phyloP scores from a whole-genome alignment of 1,139 yeast genomes.

The Hemisphaericaspora lyxosophila region DNA sequence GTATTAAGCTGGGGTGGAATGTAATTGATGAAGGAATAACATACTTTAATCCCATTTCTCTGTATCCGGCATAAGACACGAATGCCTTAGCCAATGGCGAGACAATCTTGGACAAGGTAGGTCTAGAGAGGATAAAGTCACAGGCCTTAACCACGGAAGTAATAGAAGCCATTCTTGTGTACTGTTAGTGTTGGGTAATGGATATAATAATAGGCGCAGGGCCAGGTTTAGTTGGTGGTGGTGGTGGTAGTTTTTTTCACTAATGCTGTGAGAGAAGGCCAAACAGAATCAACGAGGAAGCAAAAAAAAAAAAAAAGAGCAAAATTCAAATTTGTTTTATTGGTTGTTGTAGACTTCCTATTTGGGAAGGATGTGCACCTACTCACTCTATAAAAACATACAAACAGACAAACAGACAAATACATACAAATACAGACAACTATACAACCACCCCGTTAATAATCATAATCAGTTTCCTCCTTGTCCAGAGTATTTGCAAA shows the following conservation, averaged over 20 bases:
- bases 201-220: too few species aligned
- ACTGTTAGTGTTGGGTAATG: too few species aligned
- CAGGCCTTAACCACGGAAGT: constrained; percentile 82
- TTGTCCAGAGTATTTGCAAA: constrained; percentile 54
- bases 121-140: constrained; percentile 79
- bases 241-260: too few species aligned
- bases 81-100: constrained; percentile 79
- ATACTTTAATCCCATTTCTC: constrained; percentile 78
- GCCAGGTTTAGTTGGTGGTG: too few species aligned
- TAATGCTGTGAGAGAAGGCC: too few species aligned
- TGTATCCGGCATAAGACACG: constrained; percentile 79
- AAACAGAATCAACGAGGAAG: background rate
- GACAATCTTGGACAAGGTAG: constrained; percentile 69
- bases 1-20: constrained; percentile 1
- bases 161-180: constrained; percentile 59
- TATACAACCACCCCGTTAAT: constrained; percentile 19
- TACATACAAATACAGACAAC: background rate
- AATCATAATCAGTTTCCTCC: constrained; percentile 37
- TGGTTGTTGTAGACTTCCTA: constrained; percentile 26
- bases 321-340: constrained; percentile 19
- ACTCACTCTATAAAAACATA: background rate
- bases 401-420: background rate
- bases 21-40: constrained; percentile 19
- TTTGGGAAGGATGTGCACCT: constrained; percentile 17
- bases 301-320: constrained; percentile 10